Evolutionary conservation across 768 basidiomycete species (phyloP).

Genomic region (Mycena galericulata): DNA sequence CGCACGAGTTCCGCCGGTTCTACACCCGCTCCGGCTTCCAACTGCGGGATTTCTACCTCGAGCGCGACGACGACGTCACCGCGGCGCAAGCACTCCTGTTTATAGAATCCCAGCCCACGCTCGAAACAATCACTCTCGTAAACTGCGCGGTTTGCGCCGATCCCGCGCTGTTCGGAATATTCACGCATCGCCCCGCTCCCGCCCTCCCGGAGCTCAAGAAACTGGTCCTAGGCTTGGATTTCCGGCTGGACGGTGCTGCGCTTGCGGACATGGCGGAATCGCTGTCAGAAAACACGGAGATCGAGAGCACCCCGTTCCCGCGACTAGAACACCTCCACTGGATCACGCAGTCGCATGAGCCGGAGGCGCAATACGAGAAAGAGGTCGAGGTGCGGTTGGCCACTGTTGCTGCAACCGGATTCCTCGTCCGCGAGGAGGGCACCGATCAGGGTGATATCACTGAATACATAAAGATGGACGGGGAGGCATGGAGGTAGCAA

Average conservation of each 20-base stretch:
- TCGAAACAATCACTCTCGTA: not conserved
- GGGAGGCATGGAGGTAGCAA: no score
- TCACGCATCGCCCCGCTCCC: not conserved
- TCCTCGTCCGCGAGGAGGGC: no score
- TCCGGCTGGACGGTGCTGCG: not conserved
- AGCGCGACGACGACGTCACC: not conserved
- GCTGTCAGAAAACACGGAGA: not conserved
- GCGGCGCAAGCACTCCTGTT: not conserved
- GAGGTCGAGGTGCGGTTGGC: not conserved
- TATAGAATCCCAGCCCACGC: not conserved
- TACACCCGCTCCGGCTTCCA: not conserved
- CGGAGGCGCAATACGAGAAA: not conserved
- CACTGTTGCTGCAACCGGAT: no score
- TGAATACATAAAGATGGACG: no score
- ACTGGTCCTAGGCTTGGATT: not conserved
- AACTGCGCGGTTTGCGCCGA: not conserved
- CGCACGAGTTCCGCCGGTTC: not conserved
- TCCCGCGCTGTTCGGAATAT: not conserved
- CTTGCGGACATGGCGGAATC: not conserved
- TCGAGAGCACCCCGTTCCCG: not conserved
- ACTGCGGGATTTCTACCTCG: not conserved
- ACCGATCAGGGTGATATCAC: no score
- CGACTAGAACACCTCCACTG: not conserved
- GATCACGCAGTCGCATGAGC: not conserved
- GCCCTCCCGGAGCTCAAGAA: not conserved